phyloP scores from a whole-genome alignment of 768 basidiomycete species.

The Paxillus ammoniavirescens region DNA sequence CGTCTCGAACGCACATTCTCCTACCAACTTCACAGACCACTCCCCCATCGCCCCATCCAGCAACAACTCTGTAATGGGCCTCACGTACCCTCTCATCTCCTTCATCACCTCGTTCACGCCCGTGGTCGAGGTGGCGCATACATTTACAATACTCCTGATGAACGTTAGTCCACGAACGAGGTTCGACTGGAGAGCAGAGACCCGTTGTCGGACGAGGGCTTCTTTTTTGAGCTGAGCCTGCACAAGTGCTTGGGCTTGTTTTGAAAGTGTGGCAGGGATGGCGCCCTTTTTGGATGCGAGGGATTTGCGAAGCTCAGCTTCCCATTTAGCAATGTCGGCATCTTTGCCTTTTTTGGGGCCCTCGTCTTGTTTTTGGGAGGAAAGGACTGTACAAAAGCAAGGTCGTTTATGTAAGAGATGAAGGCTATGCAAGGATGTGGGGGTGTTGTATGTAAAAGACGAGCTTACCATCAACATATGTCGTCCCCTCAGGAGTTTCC shows the following conservation, averaged over 20 bases:
- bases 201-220: slow-evolving; percentile 57
- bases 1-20: slow-evolving; percentile 61
- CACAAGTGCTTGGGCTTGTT: slow-evolving; percentile 82
- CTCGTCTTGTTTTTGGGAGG: slow-evolving; percentile 52
- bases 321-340: slow-evolving; percentile 91
- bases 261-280: slow-evolving; percentile 56
- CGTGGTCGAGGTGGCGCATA: slow-evolving; percentile 21
- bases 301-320: slow-evolving; percentile 85
- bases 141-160: slow-evolving; percentile 60
- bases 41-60: slow-evolving; percentile 62
- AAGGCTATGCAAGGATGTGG: too few relatives aligned
- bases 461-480: slow-evolving; percentile 71
- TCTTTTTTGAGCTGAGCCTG: slow-evolving; percentile 85
- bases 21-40: slow-evolving; percentile 59
- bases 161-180: slow-evolving; percentile 69
- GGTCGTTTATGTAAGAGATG: background rate
- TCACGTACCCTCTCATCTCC: slow-evolving; percentile 56
- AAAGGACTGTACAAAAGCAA: slow-evolving; percentile 48
- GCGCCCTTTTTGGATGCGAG: slow-evolving; percentile 78
- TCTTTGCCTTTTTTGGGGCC: slow-evolving; percentile 75
- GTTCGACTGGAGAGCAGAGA: slow-evolving; percentile 50
- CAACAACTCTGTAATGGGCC: slow-evolving; percentile 55
- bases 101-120: slow-evolving; percentile 20
- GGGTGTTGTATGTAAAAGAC: too few relatives aligned
- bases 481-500: slow-evolving; percentile 79